Evolutionary conservation across 495 filamentous ascomycete species (phyloP).

Genomic region (Penicillium samsonianum): DNA sequence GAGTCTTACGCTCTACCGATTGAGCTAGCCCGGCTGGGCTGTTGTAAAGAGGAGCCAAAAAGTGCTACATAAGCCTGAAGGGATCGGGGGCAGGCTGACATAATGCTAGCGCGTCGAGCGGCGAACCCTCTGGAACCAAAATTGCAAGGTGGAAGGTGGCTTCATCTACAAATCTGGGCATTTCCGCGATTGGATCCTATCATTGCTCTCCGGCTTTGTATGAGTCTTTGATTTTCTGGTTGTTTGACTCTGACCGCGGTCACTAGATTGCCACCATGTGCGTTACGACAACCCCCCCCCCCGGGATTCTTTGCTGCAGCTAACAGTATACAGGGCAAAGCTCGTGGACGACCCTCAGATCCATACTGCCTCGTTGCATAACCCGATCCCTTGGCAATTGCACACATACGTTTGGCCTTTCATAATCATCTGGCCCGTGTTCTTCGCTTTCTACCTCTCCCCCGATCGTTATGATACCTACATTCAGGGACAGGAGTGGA

Average conservation of each 20-base stretch:
- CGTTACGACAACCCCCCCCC: slow-evolving; percentile 17
- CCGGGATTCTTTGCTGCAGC: slow-evolving; percentile 16
- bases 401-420: slow-evolving; percentile 95
- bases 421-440: slow-evolving; percentile 82
- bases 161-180: slow-evolving; percentile 33
- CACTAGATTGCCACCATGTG: slow-evolving; percentile 43
- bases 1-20: slow-evolving; percentile 62
- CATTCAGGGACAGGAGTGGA: slow-evolving; percentile 91
- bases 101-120: slow-evolving; percentile 27
- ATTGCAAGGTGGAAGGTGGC: slow-evolving; percentile 43
- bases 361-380: slow-evolving; percentile 80
- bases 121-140: slow-evolving; percentile 40
- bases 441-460: slow-evolving; percentile 82
- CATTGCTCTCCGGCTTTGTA: slow-evolving; percentile 23
- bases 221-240: slow-evolving; percentile 33
- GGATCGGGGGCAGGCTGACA: neutral
- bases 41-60: neutral
- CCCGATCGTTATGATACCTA: slow-evolving; percentile 83
- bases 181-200: slow-evolving; percentile 18
- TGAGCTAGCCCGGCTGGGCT: slow-evolving; percentile 54
- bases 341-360: slow-evolving; percentile 93
- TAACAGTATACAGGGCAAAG: slow-evolving; percentile 55
- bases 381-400: slow-evolving; percentile 75
- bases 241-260: slow-evolving; percentile 39
- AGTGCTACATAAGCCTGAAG: neutral